phyloP scores from a whole-genome alignment of 768 basidiomycete genomes.

The Strobilomyces echinocephalus region DNA sequence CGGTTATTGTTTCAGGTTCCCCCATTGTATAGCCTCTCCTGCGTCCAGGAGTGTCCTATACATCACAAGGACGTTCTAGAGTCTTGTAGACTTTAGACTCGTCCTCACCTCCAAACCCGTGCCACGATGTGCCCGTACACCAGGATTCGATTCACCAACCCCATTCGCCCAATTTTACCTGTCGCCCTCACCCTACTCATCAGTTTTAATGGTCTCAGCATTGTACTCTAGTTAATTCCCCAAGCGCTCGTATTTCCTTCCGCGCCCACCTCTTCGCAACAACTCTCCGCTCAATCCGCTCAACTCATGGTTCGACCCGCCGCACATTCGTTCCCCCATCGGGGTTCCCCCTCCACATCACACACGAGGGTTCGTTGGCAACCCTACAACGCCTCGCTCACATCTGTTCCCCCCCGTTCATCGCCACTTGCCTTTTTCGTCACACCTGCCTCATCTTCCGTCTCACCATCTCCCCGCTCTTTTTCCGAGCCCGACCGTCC shows the following conservation, averaged over 20 bases:
- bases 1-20: neutral
- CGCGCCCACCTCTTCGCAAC: conserved; percentile 2
- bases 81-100: conserved; percentile 35
- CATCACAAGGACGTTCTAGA: conserved; percentile 39
- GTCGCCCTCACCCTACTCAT: conserved; percentile 14
- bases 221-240: conserved; percentile 33
- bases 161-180: conserved; percentile 18
- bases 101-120: conserved; percentile 23
- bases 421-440: conserved; percentile 42
- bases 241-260: conserved; percentile 12
- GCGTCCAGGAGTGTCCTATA: conserved; percentile 15
- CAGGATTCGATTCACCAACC: conserved; percentile 23
- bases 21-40: conserved; percentile 24
- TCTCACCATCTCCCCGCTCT: conserved; percentile 37
- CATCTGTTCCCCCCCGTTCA: conserved; percentile 33
- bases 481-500: conserved; percentile 34
- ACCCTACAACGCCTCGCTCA: conserved; percentile 55
- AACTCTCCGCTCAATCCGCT: conserved; percentile 7
- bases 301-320: conserved; percentile 33
- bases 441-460: conserved; percentile 53
- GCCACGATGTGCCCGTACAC: conserved; percentile 38
- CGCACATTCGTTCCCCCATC: conserved; percentile 57
- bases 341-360: conserved; percentile 60
- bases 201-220: conserved; percentile 33
- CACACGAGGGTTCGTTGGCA: conserved; percentile 76